Conservation (phyloP, 768 basidiomycete species). For the Tremella mesenterica region DNA sequence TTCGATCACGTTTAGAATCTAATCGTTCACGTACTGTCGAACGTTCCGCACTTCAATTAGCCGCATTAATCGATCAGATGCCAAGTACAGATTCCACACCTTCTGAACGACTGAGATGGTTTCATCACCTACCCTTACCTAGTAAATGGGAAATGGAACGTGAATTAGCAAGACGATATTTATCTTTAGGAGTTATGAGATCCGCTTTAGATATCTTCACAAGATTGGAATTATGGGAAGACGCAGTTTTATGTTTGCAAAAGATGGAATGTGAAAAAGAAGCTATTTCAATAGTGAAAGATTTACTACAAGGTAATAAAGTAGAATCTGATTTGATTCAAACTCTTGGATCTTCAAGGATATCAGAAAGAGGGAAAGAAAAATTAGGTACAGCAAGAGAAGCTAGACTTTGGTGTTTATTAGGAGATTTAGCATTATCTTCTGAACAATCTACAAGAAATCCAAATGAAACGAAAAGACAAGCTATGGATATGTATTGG, state of each 20-base stretch:
- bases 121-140: conserved; percentile 73
- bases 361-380: conserved; percentile 29
- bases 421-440: conserved; percentile 64
- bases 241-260: conserved; percentile 80
- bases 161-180: conserved; percentile 75
- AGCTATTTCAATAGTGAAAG: conserved; percentile 70
- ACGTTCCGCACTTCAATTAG: conserved; percentile 80
- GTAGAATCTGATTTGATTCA: conserved; percentile 71
- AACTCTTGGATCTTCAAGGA: conserved; percentile 53
- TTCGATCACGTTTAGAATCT: conserved; percentile 84
- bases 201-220: conserved; percentile 91
- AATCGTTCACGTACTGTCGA: conserved; percentile 85
- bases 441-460: conserved; percentile 16
- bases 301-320: conserved; percentile 72
- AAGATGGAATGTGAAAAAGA: conserved; percentile 68
- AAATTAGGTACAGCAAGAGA: conserved; percentile 60
- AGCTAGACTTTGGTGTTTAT: conserved; percentile 88
- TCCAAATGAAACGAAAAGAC: conserved; percentile 51
- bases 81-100: conserved; percentile 69
- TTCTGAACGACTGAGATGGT: conserved; percentile 65
- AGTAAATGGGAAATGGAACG: conserved; percentile 88
- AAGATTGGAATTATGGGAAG: conserved; percentile 96
- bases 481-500: conserved; percentile 65
- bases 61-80: conserved; percentile 95
- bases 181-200: conserved; percentile 74